A percentile compares a stretch with the other conserved stretches of the same genome.
These are phyloP conservation scores for Chaetothyriales sp. DNA, from an alignment of 2,329 filamentous ascomycete genomes.

Conservation along the genomic window DNA sequence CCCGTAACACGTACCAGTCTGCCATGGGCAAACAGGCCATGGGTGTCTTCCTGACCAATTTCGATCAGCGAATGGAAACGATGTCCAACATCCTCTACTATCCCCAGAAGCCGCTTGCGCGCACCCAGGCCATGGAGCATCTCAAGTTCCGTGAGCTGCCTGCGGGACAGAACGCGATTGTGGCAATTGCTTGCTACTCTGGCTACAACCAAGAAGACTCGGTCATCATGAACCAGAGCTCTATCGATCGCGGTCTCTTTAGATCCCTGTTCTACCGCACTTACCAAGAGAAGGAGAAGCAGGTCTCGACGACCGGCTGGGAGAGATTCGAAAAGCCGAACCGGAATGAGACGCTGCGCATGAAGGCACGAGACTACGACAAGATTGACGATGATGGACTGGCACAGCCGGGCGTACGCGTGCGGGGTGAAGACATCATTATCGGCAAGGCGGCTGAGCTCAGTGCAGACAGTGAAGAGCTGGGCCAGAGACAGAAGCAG, in stretches of 20 bases:
- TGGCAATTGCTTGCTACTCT: conserved; percentile 92
- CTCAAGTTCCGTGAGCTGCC: conserved; percentile 94
- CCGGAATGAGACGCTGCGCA: conserved; percentile 68
- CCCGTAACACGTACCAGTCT: conserved; percentile 97
- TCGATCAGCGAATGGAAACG: conserved; percentile 92
- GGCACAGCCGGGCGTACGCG: conserved; percentile 80
- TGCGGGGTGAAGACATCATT: conserved; percentile 96
- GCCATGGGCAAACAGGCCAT: conserved; percentile 99
- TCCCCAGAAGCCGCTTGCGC: conserved; percentile 90
- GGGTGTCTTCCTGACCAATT: conserved; percentile 97
- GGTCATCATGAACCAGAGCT: conserved; percentile 99
- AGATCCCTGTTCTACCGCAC: conserved; percentile 94
- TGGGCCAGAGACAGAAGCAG: conserved; percentile 76
- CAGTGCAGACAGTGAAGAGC: conserved; percentile 78
- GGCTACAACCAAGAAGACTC: conserved; percentile 99
- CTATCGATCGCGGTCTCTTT: conserved; percentile 94
- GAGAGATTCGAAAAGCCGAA: conserved; percentile 94
- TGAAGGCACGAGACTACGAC: conserved; percentile 83
- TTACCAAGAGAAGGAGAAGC: conserved; percentile 94
- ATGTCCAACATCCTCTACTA: conserved; percentile 99
- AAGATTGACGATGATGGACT: conserved; percentile 96
- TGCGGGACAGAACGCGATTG: conserved; percentile 94
- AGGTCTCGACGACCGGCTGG: conserved; percentile 79
- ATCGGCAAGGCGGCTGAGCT: conserved; percentile 97
- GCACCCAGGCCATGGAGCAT: conserved; percentile 96